These are phyloP conservation scores for Rhizopus arrhizus DNA, from an alignment of 371 early-diverging fungal genomes.

Conservation along the genomic window DNA sequence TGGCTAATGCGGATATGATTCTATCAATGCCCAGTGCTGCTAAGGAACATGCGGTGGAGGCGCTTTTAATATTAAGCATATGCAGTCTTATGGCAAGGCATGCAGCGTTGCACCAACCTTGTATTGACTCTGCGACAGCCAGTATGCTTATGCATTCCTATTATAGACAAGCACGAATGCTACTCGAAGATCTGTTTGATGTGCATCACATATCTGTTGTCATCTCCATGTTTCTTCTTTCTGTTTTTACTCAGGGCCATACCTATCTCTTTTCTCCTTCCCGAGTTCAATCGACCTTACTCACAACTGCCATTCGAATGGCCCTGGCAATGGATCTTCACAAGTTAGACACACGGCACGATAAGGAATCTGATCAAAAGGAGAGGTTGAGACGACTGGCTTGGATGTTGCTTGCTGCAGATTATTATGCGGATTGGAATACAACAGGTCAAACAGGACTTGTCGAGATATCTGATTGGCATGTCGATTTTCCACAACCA, in stretches of 20 bases:
- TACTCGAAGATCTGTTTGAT: conserved; percentile 51
- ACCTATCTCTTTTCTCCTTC: conserved; percentile 36
- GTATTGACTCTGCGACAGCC: conserved; percentile 26
- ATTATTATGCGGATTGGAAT: conserved; percentile 47
- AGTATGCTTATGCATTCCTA: conserved; percentile 37
- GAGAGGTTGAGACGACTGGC: conserved; percentile 39
- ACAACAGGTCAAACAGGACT: conserved; percentile 33
- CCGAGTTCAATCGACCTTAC: conserved; percentile 27
- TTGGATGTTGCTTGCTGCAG: conserved; percentile 52
- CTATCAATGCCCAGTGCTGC: conserved; percentile 35
- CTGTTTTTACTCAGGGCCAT: conserved; percentile 43
- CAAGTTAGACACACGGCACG: conserved; percentile 26
- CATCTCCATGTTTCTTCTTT: conserved; percentile 44
- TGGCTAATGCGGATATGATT: conserved; percentile 39
- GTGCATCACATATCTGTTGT: conserved; percentile 42
- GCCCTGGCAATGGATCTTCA: conserved; percentile 48
- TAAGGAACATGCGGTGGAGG: conserved; percentile 34
- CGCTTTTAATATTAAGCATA: conserved; percentile 42
- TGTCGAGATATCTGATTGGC: conserved; percentile 42
- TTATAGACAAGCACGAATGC: conserved; percentile 38
- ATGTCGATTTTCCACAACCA: conserved; percentile 47
- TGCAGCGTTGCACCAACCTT: conserved; percentile 34
- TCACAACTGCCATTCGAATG: conserved; percentile 34
- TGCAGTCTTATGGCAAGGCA: conserved; percentile 46
- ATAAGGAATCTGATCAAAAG: conserved; percentile 34